Base-by-base conservation (phyloP, 148 eudicot species). In the Silene latifolia region DNA sequence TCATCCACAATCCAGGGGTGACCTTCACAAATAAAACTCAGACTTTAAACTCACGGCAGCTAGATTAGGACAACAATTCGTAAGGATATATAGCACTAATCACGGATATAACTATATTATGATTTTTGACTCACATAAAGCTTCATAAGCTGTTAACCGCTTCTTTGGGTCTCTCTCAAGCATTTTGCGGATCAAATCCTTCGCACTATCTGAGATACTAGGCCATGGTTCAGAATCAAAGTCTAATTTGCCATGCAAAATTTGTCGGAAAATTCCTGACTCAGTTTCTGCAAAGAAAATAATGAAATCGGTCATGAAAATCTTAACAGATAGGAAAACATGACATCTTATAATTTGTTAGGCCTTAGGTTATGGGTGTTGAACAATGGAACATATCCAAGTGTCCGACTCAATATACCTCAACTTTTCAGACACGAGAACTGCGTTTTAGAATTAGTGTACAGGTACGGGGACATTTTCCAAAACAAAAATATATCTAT, bases 1-100 rank as follows among this genome's bases (percentile, higher is more conserved):
- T 88, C 91, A 79, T 90, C 94, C 79, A 88, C 86, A 66, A 90
- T 90, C 94, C 94, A 88, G 24, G 91, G 89, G 83, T 90, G 91
- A 74, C 94, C 94, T 90, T 78, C 24, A 77, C 62, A 56, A 71
- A 39, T 57, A 63, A 64, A 17, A 24, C 58, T 24, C 72, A 47
- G 60, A 35, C 66, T 63, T 60, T 54, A 69, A 21, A 27, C 46
- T 77, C 35, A 10, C 25, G 44, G 66, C 5, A 42, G 32, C 42
- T 53, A 21, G 35, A 46, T 48, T 65, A 72, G 69, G 72, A 12
- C 29, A 21, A 25, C 35, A 32, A 67, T 62, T 42, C 68, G 56
- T 29, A 67, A 67, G 21, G 17, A 39, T 61, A 46, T 20, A 60
- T 63, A 75, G 5, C 25, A 57, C 8, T n/a, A 18, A 66, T 39